Evolutionary conservation across 1,284 basidiomycete genomes (phyloP).

Genomic region (Mrakiaceae sp.): DNA sequence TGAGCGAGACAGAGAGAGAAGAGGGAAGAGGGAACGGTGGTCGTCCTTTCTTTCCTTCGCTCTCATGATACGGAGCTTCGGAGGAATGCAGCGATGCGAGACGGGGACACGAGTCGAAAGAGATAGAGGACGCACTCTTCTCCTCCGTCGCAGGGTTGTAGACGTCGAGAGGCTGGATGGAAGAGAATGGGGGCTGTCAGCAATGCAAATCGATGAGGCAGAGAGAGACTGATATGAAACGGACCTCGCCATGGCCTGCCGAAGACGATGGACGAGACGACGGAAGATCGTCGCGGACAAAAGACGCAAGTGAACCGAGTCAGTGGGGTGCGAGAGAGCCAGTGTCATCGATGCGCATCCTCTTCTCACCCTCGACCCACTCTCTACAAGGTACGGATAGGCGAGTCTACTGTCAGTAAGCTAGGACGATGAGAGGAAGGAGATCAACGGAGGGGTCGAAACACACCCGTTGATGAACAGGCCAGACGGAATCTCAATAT

Average conservation of each 20-base stretch:
- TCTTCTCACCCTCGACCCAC: not conserved
- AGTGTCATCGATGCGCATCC: not conserved
- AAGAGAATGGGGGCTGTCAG: not conserved
- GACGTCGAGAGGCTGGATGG: conserved; percentile 1
- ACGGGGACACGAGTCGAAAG: no score
- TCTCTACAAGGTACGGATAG: not conserved
- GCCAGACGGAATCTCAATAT: no score
- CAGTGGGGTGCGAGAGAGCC: not conserved
- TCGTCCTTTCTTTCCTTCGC: no score
- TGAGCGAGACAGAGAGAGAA: no score
- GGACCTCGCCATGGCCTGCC: not conserved
- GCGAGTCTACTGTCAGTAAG: not conserved
- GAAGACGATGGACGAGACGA: not conserved
- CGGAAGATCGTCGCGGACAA: not conserved
- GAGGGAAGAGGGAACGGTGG: no score
- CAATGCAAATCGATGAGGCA: not conserved
- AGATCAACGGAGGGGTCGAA: not conserved
- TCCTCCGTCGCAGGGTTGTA: conserved; percentile 4
- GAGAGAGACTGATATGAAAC: not conserved
- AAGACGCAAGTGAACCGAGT: no score
- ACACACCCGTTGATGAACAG: not conserved
- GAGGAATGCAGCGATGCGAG: no score
- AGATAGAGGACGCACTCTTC: not conserved
- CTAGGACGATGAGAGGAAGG: not conserved
- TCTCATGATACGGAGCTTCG: no score